Evolutionary conservation across 2,329 filamentous ascomycete species (phyloP), one percentile per base, ranked within the genome.

Genomic region (Penicillium sp.): DNA sequence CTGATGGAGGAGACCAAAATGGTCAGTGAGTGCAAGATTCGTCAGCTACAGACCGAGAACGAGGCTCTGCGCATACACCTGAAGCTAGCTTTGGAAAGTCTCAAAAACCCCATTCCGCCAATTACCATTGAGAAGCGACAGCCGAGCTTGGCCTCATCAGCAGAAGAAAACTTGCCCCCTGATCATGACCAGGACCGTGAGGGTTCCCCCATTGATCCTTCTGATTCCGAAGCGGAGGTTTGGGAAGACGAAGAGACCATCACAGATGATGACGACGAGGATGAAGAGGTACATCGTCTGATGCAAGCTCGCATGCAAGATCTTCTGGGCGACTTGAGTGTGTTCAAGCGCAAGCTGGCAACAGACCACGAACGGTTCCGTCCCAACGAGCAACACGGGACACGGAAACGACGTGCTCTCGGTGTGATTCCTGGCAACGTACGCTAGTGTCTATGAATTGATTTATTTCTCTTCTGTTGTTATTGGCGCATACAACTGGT

Each of bases 1-100:
- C 82, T 95, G 70, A 96, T 96, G 91, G 91, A 97, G 69, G 93
- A 98, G 73, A 87, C 86, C 55, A 83, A 87, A 52, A 86, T 95
- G 69, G 88, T 97, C 12, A 86, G 88, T 27, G 92, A 97, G 66
- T 89, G 87, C 75, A 96, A 95, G 78, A 95, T 98, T 66, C 85
- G 89, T 59, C 89, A 87, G 56, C 74, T 98, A 46, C 87, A 88
- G 68, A 91, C 88, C 1, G 83, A 98, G 75, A 96, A 95, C 55
- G 92, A 96, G 65, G 88, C 91, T 0, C 73, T 97, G 61, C 81
- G 90, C 54, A 78, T 93, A 52, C 93, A 98, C 71, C 76, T 98
- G 44, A 89, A 88, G 62, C 81, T 98, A 44, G 92, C 90, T 1
- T 78, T 97, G 20, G 81, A 84, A 46, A 91, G 89, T 65, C 72